Percentiles rank a stretch among this genome's conserved stretches.
These are phyloP conservation scores for Mucor sp. DNA, from an alignment of 371 early-diverging fungal genomes.

Conservation along the genomic window DNA sequence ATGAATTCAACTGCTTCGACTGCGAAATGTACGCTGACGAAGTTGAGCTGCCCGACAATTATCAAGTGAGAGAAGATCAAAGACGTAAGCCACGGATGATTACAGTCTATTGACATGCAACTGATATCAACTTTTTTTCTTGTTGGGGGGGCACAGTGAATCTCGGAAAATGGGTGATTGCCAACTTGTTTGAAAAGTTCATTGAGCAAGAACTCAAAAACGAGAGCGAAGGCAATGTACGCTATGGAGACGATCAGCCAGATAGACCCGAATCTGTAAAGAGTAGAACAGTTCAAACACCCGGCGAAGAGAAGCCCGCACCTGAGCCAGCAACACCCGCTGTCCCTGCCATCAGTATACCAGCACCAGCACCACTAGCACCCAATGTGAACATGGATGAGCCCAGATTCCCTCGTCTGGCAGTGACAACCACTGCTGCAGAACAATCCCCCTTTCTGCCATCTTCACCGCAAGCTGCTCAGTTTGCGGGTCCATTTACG, in stretches of 20 bases:
- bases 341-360: slow-evolving; percentile 12
- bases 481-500: slow-evolving; percentile 41
- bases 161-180: slow-evolving; percentile 85
- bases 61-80: slow-evolving; percentile 68
- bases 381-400: background rate
- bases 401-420: slow-evolving; percentile 26
- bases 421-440: slow-evolving; percentile 30
- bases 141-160: slow-evolving; percentile 59
- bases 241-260: slow-evolving; percentile 10
- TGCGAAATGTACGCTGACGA: slow-evolving; percentile 87
- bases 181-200: slow-evolving; percentile 67
- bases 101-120: background rate
- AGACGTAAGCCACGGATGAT: slow-evolving; percentile 59
- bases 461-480: slow-evolving; percentile 15
- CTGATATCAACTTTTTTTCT: background rate
- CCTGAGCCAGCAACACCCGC: slow-evolving; percentile 3
- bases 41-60: slow-evolving; percentile 48
- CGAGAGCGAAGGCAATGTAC: slow-evolving; percentile 12
- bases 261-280: slow-evolving; percentile 21
- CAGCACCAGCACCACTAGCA: background rate
- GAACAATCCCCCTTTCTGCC: slow-evolving; percentile 25
- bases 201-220: slow-evolving; percentile 41
- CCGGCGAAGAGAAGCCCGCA: background rate
- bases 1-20: slow-evolving; percentile 80
- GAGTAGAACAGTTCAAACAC: slow-evolving; percentile 7